Base-by-base conservation (phyloP, 78 protist genomes). In the Salpingoeca rosetta region DNA sequence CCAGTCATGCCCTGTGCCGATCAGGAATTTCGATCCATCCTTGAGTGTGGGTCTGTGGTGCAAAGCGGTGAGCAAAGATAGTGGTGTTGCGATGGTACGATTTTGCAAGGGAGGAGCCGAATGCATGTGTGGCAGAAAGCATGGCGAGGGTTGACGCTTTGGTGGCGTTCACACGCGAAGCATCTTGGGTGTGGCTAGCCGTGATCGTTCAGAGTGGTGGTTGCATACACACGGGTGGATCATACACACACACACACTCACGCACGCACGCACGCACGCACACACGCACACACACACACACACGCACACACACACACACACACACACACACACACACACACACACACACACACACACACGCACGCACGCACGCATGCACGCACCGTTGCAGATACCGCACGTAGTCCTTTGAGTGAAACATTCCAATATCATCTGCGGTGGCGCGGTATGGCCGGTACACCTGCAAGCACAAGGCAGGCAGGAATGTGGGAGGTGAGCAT, bases 361-460 rank as follows among this genome's bases (percentile, higher is more conserved):
- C 76, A 27, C 10, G 76, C 22, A 38, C 26, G 3, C 43, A 41
- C 37, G 51, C 28, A 31, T 44, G 51, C 28, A 77, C 85, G 27
- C 35, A 65, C 85, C 82, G 24, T 27, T 44, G 73, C 37, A 98
- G 91, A 45, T 97, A 98, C 76, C 95, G 88, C 43, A 98, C 90
- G 91, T 97, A 98, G 2, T 97, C 99, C 56, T 94, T 96, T 0
- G 97, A 41, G 88, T 98, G 99, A 85, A 97, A 98, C 74, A 86
- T 79, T 37, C 90, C 79, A 88, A 98, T 87, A 45, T 98, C 99
- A 22, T 41, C 85, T 2, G 73, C 25, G 27, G 92, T 43, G 3
- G 98, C 98, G n/a, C 41, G 88, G 57, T 88, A 90, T 31, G 99
- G 98, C 65, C 94, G 78, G 57, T 93, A 95, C 37, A 96, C 31